A percentile compares a stretch with the other conserved stretches of the same genome.
Conservation (phyloP, 805 yeast genomes). For the Yamadazyma laniorum region DNA sequence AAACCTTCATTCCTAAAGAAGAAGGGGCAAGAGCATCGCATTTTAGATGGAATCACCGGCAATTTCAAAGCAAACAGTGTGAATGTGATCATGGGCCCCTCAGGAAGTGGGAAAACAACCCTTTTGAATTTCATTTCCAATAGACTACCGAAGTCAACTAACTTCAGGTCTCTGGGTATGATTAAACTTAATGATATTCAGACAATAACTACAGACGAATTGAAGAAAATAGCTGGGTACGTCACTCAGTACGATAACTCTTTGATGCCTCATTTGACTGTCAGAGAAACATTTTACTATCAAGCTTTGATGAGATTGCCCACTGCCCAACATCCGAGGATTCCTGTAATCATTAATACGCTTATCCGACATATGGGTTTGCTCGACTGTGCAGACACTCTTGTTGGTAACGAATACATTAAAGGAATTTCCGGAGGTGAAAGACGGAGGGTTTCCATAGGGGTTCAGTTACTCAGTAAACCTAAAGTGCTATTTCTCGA, state of each 20-base stretch:
- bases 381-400: slow-evolving; percentile 70
- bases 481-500: slow-evolving; percentile 74
- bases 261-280: slow-evolving; percentile 68
- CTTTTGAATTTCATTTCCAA: slow-evolving; percentile 48
- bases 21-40: slow-evolving; percentile 8
- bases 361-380: slow-evolving; percentile 70
- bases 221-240: slow-evolving; percentile 55
- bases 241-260: slow-evolving; percentile 82
- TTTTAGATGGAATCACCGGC: slow-evolving; percentile 29
- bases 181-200: slow-evolving; percentile 28
- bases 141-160: slow-evolving; percentile 28
- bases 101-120: slow-evolving; percentile 46
- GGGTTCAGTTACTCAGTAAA: slow-evolving; percentile 69
- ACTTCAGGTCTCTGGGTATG: slow-evolving; percentile 23
- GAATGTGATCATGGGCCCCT: slow-evolving; percentile 47
- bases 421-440: slow-evolving; percentile 54
- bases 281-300: slow-evolving; percentile 68
- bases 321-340: slow-evolving; percentile 24
- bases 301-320: slow-evolving; percentile 72
- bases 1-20: slow-evolving; percentile 40
- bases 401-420: slow-evolving; percentile 39
- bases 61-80: slow-evolving; percentile 31
- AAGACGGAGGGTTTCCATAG: slow-evolving; percentile 79
- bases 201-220: slow-evolving; percentile 20
- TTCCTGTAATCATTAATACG: slow-evolving; percentile 52